Percentiles rank a stretch among this genome's conserved stretches.
Evolutionary conservation across 2,329 filamentous ascomycete genomes (phyloP).

Genomic region (Fusarium solani-melongenae): DNA sequence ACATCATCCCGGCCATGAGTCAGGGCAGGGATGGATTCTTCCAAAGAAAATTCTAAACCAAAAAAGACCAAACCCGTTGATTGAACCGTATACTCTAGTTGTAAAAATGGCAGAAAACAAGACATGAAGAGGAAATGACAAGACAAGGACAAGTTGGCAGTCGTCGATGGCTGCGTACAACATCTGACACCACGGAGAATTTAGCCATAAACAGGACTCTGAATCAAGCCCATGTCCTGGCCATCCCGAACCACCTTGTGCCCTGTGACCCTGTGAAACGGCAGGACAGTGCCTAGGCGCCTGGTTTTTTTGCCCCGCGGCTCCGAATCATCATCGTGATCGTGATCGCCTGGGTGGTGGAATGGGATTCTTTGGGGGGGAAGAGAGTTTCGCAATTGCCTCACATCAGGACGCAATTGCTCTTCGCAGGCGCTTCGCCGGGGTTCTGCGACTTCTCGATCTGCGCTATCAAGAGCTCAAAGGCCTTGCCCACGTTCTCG

Average conservation of each 20-base stretch:
- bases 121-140: conserved; percentile 8
- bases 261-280: conserved; percentile 26
- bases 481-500: conserved; percentile 91
- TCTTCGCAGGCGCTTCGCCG: conserved; percentile 80
- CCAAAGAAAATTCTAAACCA: conserved; percentile 5
- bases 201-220: conserved; percentile 26
- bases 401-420: conserved; percentile 89
- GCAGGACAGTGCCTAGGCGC: conserved; percentile 12
- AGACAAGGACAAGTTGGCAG: conserved; percentile 7
- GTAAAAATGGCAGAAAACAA: conserved; percentile 7
- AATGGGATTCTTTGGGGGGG: neutral
- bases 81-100: conserved; percentile 37
- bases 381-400: neutral
- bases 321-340: conserved; percentile 13
- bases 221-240: conserved; percentile 24
- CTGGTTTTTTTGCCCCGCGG: conserved; percentile 33
- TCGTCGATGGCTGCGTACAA: conserved; percentile 2
- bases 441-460: conserved; percentile 96
- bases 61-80: conserved; percentile 22
- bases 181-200: conserved; percentile 24
- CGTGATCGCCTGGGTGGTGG: conserved; percentile 5
- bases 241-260: conserved; percentile 22
- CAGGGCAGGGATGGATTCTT: conserved; percentile 1
- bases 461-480: conserved; percentile 93
- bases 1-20: neutral